Conservation (phyloP, 441 rosid genomes). For the Adansonia madagascariensis region DNA sequence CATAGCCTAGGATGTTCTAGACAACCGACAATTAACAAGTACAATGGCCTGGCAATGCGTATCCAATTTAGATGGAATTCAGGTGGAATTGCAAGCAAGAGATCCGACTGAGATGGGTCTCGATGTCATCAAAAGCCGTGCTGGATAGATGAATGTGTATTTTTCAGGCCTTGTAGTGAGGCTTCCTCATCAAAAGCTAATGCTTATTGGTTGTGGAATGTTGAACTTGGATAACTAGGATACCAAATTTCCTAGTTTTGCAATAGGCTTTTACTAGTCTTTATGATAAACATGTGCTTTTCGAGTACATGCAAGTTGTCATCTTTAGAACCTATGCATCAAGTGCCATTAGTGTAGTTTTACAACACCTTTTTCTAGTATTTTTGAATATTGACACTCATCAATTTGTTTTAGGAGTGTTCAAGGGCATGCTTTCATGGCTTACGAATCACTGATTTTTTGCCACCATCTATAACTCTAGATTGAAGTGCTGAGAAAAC, state of each 20-base stretch:
- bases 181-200: conserved; percentile 32
- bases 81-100: conserved; percentile 61
- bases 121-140: conserved; percentile 60
- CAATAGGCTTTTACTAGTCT: conserved; percentile 32
- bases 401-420: conserved; percentile 32
- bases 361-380: conserved; percentile 27
- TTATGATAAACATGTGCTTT: conserved; percentile 32
- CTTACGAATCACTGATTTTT: not conserved
- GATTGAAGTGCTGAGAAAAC: no score
- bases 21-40: not conserved
- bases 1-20: conserved; percentile 13
- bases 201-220: conserved; percentile 48
- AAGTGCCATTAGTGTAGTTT: no score
- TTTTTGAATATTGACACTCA: conserved; percentile 29
- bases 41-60: conserved; percentile 15
- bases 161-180: conserved; percentile 23
- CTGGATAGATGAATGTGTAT: conserved; percentile 36
- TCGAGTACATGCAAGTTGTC: conserved; percentile 42
- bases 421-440: conserved; percentile 28
- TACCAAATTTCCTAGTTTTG: conserved; percentile 37
- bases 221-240: conserved; percentile 37
- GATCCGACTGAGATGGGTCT: conserved; percentile 65
- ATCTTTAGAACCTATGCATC: conserved; percentile 36
- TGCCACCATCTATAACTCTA: no score
- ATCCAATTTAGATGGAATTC: conserved; percentile 36